Conservation (phyloP, 805 yeast genomes). For the Candida insectalens region DNA sequence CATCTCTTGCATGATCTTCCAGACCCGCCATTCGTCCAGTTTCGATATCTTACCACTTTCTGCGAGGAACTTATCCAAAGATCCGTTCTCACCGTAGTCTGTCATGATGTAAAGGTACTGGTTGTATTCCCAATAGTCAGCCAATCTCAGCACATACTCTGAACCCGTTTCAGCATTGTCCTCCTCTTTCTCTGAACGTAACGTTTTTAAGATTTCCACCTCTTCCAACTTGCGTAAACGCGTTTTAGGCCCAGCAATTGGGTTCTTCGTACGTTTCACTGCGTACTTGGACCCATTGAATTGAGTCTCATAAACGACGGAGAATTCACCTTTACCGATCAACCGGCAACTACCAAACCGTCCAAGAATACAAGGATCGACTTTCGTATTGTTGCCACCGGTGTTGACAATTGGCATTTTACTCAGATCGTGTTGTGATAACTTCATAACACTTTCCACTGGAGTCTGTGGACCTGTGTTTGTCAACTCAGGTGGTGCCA, state of each 20-base stretch:
- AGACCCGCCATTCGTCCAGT: conserved; percentile 92
- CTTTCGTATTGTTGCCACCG: conserved; percentile 10
- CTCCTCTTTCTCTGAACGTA: conserved; percentile 17
- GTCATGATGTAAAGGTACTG: conserved; percentile 83
- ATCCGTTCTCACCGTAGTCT: conserved; percentile 88
- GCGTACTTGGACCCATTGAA: conserved; percentile 67
- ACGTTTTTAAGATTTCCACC: conserved; percentile 52
- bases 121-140: conserved; percentile 79
- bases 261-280: conserved; percentile 75
- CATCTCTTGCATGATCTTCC: conserved; percentile 89
- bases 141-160: conserved; percentile 66
- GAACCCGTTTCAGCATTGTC: conserved; percentile 19
- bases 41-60: conserved; percentile 69
- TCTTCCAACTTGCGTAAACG: conserved; percentile 60
- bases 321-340: conserved; percentile 83
- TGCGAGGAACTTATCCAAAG: conserved; percentile 67
- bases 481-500: background rate
- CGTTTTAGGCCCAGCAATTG: conserved; percentile 47
- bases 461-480: conserved; percentile 11
- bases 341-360: conserved; percentile 57
- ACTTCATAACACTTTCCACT: conserved; percentile 4
- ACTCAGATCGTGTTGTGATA: conserved; percentile 1
- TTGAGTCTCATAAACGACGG: conserved; percentile 74
- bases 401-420: conserved; percentile 3
- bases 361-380: conserved; percentile 35